These are phyloP conservation scores for Magnaporthiopsis incrustans DNA, from an alignment of 2,329 filamentous ascomycete species.

Conservation along the genomic window DNA sequence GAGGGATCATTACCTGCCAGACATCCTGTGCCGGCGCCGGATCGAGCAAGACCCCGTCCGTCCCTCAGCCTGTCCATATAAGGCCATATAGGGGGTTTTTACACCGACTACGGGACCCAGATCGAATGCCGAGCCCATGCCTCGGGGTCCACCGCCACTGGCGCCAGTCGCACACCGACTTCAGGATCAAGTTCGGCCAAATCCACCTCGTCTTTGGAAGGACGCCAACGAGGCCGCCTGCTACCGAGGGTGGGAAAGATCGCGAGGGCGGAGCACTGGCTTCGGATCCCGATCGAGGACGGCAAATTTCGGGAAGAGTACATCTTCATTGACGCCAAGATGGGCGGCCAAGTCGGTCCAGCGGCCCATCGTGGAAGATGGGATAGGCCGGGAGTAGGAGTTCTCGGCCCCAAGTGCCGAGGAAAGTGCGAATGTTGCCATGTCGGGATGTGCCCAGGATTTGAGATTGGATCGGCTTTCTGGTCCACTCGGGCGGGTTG, in stretches of 20 bases:
- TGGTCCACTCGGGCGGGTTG: no score
- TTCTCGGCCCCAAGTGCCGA: no score
- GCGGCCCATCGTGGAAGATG: background rate
- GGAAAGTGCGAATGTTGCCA: background rate
- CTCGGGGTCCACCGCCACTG: slow-evolving; percentile 7
- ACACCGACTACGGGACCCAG: slow-evolving; percentile 48
- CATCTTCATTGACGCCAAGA: background rate
- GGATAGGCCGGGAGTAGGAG: background rate
- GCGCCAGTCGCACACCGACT: slow-evolving; percentile 6
- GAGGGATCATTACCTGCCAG: background rate
- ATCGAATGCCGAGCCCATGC: slow-evolving; percentile 24
- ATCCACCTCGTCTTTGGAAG: slow-evolving; percentile 8
- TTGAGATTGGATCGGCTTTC: background rate
- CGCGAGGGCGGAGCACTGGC: slow-evolving; percentile 6
- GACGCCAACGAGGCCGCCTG: slow-evolving; percentile 5
- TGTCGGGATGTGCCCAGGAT: background rate
- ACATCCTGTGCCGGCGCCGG: background rate
- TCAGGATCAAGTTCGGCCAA: slow-evolving; percentile 5
- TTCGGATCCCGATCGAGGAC: slow-evolving; percentile 8
- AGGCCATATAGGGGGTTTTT: slow-evolving; percentile 39
- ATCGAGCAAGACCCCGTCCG: background rate
- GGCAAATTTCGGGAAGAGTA: background rate
- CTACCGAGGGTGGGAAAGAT: slow-evolving; percentile 4
- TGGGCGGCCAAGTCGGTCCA: background rate
- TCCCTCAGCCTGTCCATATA: slow-evolving; percentile 24